phyloP scores from a whole-genome alignment of 208 protist genomes.

The Porcisia deanei region DNA sequence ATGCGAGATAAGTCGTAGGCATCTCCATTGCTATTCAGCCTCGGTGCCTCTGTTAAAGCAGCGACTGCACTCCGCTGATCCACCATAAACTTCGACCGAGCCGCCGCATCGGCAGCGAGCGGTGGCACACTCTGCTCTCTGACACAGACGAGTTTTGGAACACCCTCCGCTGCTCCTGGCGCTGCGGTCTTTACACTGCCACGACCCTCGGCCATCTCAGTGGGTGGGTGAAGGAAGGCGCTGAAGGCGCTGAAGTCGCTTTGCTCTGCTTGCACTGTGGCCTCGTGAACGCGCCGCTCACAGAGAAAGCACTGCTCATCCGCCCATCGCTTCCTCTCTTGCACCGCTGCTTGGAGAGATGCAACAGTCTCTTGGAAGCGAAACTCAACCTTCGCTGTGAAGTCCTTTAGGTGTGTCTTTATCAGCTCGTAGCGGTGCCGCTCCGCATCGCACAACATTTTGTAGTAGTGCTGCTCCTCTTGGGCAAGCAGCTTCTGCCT shows the following conservation, averaged over 20 bases:
- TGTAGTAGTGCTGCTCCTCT: not conserved
- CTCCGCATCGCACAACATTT: not conserved
- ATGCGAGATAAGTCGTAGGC: not conserved
- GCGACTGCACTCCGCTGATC: conserved; percentile 1
- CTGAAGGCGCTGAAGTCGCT: conserved; percentile 4
- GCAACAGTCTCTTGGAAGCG: conserved; percentile 16
- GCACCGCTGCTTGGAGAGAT: conserved; percentile 11
- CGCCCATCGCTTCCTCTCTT: conserved; percentile 23
- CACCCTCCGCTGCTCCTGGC: not conserved
- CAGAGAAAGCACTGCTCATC: conserved; percentile 17
- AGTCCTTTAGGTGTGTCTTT: not conserved
- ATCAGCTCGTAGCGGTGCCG: not conserved
- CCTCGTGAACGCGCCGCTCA: conserved; percentile 12
- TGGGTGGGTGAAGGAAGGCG: not conserved
- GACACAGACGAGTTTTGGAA: not conserved
- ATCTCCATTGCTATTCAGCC: not conserved
- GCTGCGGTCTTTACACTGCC: not conserved
- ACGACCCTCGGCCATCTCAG: not conserved
- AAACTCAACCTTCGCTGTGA: conserved; percentile 7
- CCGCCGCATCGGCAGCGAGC: not conserved
- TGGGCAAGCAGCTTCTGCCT: not conserved
- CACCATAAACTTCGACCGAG: not conserved
- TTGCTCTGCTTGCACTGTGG: conserved; percentile 1
- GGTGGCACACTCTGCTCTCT: not conserved
- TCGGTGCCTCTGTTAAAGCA: not conserved